Percentiles rank a stretch among this genome's conserved stretches.
Evolutionary conservation across 2,329 filamentous ascomycete genomes (phyloP).

Genomic region (Stachybotrys chlorohalonatus): DNA sequence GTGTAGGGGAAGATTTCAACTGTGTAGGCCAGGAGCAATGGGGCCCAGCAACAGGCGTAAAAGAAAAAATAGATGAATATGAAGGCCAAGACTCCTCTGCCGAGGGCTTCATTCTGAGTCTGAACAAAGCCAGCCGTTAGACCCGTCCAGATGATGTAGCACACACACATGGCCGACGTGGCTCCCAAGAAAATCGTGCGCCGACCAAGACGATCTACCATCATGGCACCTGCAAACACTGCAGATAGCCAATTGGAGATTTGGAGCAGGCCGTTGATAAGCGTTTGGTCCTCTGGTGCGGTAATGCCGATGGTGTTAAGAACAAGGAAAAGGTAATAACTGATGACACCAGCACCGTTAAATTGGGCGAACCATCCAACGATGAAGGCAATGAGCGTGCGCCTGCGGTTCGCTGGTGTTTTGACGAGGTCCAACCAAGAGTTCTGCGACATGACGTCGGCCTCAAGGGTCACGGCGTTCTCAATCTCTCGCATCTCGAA

Average conservation of each 20-base stretch:
- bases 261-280: background rate
- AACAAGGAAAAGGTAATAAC: background rate
- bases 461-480: slow-evolving; percentile 20
- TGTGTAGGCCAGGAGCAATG: slow-evolving; percentile 34
- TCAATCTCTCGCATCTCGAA: slow-evolving; percentile 33
- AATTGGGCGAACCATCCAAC: slow-evolving; percentile 1
- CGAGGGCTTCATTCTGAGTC: background rate
- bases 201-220: background rate
- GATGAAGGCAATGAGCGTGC: slow-evolving; percentile 1
- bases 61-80: slow-evolving; percentile 38
- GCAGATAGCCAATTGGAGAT: slow-evolving; percentile 1
- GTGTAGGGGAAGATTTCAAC: slow-evolving; percentile 25
- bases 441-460: slow-evolving; percentile 22
- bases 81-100: slow-evolving; percentile 29
- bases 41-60: slow-evolving; percentile 37
- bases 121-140: background rate
- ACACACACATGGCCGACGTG: background rate
- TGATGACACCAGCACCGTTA: background rate
- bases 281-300: background rate
- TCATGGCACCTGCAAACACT: background rate
- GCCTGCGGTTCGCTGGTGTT: slow-evolving; percentile 21
- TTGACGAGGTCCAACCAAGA: slow-evolving; percentile 27
- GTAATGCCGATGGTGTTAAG: slow-evolving; percentile 1
- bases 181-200: background rate
- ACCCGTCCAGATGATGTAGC: background rate